Conservation (phyloP, 345 rosid genomes). For the Camelina hispida region DNA sequence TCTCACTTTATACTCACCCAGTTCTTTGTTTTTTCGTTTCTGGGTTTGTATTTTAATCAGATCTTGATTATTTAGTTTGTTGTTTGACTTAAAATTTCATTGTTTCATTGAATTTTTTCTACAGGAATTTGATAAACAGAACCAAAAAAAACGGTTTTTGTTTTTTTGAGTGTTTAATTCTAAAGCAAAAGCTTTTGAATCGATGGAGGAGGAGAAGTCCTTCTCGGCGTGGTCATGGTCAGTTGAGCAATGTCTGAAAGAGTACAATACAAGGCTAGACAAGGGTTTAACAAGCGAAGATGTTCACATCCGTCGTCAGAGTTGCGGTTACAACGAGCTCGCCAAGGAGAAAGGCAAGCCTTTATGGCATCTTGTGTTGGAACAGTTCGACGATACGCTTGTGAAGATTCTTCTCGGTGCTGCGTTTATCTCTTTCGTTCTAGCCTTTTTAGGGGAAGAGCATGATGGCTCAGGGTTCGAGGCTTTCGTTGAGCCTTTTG, state of each 20-base stretch:
- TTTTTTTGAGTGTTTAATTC: neutral
- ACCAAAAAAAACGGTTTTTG: neutral
- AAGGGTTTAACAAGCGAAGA: slow-evolving; percentile 67
- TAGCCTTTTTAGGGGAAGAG: slow-evolving; percentile 72
- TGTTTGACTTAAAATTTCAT: slow-evolving; percentile 14
- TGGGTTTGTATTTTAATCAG: slow-evolving; percentile 27
- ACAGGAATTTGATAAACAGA: slow-evolving; percentile 41
- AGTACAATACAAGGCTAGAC: slow-evolving; percentile 66
- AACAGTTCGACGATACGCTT: slow-evolving; percentile 88
- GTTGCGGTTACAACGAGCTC: slow-evolving; percentile 84
- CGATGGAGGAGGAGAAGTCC: slow-evolving; percentile 65
- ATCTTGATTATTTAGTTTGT: neutral
- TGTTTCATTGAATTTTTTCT: slow-evolving; percentile 11
- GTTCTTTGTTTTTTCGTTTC: slow-evolving; percentile 3
- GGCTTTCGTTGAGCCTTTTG: slow-evolving; percentile 88
- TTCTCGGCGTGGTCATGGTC: slow-evolving; percentile 82
- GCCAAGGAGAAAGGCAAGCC: slow-evolving; percentile 87
- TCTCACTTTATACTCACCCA: neutral
- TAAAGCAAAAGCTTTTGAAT: slow-evolving; percentile 28
- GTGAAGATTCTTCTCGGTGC: slow-evolving; percentile 91
- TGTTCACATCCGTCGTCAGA: slow-evolving; percentile 67
- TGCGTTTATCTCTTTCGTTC: slow-evolving; percentile 77
- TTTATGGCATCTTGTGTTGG: slow-evolving; percentile 74
- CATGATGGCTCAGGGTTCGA: slow-evolving; percentile 62
- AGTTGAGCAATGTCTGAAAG: slow-evolving; percentile 79